Conservation (phyloP, 768 basidiomycete species). For the Suillus placidus region DNA sequence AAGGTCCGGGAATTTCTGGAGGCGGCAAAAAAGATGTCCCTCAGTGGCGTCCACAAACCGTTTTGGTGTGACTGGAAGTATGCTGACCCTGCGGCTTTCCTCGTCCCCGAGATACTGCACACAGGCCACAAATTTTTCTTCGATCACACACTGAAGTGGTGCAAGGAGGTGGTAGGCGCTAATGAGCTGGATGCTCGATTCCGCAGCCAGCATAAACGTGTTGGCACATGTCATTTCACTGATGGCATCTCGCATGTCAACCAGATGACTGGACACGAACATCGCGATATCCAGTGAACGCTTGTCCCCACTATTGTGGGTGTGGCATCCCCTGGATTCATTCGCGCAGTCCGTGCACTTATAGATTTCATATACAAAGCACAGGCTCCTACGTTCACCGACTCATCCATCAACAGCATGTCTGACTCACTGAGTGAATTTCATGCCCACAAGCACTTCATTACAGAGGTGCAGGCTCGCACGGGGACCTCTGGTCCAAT, state of each 20-base stretch:
- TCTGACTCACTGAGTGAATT: background rate
- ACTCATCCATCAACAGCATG: background rate
- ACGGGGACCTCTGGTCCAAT: too few species aligned
- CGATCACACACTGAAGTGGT: background rate
- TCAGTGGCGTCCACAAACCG: constrained; percentile 34
- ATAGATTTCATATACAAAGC: constrained; percentile 10
- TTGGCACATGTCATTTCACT: constrained; percentile 38
- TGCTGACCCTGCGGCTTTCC: constrained; percentile 20
- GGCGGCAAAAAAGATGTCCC: constrained; percentile 20
- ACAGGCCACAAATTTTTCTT: background rate
- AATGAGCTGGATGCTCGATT: background rate
- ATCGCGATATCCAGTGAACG: constrained; percentile 39
- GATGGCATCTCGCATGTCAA: constrained; percentile 42
- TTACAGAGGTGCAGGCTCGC: too few species aligned
- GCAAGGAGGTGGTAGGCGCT: background rate
- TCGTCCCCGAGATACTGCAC: constrained; percentile 19
- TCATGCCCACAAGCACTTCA: too few species aligned
- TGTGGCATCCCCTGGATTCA: background rate
- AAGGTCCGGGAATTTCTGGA: constrained; percentile 22
- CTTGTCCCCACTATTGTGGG: constrained; percentile 34
- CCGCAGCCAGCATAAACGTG: constrained; percentile 15
- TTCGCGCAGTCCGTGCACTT: background rate
- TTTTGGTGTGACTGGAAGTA: constrained; percentile 29
- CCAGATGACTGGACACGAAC: constrained; percentile 43
- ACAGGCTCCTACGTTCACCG: background rate